These are phyloP conservation scores for Miscanthus sacchariflorus DNA, from an alignment of 202 grass and related monocot genomes.

Conservation along the genomic window DNA sequence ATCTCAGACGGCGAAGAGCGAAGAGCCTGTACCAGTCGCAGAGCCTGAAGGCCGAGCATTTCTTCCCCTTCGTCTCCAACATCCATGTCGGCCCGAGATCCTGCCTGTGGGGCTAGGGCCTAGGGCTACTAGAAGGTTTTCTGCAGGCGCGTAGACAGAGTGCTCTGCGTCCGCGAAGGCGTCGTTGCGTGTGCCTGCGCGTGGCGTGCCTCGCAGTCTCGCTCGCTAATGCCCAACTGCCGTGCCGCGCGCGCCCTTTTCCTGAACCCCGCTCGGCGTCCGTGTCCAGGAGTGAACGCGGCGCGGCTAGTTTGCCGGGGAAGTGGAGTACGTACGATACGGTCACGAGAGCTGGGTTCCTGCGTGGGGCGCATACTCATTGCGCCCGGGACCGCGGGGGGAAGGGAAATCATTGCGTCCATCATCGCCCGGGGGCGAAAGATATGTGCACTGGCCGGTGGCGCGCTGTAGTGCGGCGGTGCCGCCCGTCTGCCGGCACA, in stretches of 20 bases:
- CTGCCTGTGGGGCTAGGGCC: neutral
- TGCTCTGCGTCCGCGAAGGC: neutral
- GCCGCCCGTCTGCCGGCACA: conserved; percentile 22
- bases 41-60: neutral
- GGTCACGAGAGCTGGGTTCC: neutral
- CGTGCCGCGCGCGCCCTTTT: neutral
- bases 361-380: conserved; percentile 23
- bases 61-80: neutral
- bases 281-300: conserved; percentile 20
- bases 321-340: neutral
- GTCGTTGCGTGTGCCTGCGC: neutral
- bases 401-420: neutral
- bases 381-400: neutral
- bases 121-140: conserved; percentile 10
- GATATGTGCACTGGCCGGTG: neutral
- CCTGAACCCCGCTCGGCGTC: neutral
- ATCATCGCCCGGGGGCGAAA: neutral
- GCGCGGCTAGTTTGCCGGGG: neutral
- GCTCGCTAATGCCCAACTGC: neutral
- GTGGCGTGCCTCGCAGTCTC: neutral
- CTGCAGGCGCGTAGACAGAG: neutral
- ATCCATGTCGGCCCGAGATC: neutral
- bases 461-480: conserved; percentile 22
- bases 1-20: too few species aligned
- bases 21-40: neutral